Evolutionary conservation across 1,284 basidiomycete genomes (phyloP).

Genomic region (Leccinum angustisporum): DNA sequence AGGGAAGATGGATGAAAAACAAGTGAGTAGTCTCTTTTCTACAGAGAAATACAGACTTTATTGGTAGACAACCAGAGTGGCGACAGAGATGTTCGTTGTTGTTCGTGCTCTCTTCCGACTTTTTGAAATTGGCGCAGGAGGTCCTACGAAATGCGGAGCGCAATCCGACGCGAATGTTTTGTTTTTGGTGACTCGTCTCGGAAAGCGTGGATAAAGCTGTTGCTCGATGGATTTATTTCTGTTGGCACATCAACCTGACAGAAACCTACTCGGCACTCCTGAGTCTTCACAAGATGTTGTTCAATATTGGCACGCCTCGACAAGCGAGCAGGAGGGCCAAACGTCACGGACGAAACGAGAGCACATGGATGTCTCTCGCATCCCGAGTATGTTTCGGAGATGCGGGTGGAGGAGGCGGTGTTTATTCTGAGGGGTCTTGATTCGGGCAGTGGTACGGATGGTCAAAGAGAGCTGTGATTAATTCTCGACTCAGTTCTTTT

Average conservation of each 20-base stretch:
- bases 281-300: too few species aligned
- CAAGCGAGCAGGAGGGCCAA: conserved; percentile 65
- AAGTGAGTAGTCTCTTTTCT: too few species aligned
- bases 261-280: conserved; percentile 70
- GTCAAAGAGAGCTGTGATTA: too few species aligned
- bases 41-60: too few species aligned
- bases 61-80: conserved; percentile 54
- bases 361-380: conserved; percentile 67
- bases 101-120: conserved; percentile 75
- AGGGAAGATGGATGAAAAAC: too few species aligned
- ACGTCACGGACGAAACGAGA: conserved; percentile 71
- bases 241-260: conserved; percentile 79
- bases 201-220: background rate
- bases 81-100: conserved; percentile 87
- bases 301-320: conserved; percentile 60
- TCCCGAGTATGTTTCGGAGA: conserved; percentile 50
- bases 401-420: conserved; percentile 80
- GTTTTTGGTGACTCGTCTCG: conserved; percentile 67
- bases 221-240: background rate
- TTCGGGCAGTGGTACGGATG: conserved; percentile 19
- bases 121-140: conserved; percentile 86
- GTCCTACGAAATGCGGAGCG: conserved; percentile 87
- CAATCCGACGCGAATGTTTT: conserved; percentile 82
- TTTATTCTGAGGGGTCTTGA: conserved; percentile 81
- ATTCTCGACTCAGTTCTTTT: too few species aligned